phyloP scores from a whole-genome alignment of 345 rosid species.

The Pistacia atlantica region DNA sequence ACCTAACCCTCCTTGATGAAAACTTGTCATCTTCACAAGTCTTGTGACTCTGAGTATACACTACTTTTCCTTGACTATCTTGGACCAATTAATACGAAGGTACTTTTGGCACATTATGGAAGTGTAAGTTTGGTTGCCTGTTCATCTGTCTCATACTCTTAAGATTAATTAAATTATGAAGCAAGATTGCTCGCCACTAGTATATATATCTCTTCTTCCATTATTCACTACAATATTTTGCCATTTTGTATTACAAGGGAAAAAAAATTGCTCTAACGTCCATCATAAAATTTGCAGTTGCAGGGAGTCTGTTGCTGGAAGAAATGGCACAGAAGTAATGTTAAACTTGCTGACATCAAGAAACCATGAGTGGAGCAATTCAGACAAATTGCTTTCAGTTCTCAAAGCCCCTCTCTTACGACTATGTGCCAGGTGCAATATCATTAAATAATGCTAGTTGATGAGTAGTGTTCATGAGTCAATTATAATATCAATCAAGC shows the following conservation, averaged over 20 bases:
- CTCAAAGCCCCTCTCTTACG: slow-evolving; percentile 74
- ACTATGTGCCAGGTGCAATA: slow-evolving; percentile 72
- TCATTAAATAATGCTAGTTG: slow-evolving; percentile 1
- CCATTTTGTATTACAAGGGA: no score
- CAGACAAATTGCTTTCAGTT: slow-evolving; percentile 45
- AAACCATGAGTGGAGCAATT: slow-evolving; percentile 59
- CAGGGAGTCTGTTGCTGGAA: slow-evolving; percentile 55
- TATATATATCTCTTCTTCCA: no score
- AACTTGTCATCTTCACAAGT: no score
- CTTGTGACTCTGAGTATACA: background rate
- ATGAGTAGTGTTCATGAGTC: background rate
- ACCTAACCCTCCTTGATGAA: background rate
- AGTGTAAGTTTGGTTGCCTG: background rate
- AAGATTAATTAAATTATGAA: background rate
- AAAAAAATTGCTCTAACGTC: slow-evolving; percentile 9
- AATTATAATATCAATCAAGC: background rate
- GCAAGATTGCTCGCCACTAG: background rate
- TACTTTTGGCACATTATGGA: background rate
- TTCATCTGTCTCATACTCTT: background rate
- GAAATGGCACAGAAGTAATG: slow-evolving; percentile 74
- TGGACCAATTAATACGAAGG: background rate
- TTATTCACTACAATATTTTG: no score
- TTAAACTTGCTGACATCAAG: slow-evolving; percentile 50
- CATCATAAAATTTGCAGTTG: slow-evolving; percentile 1
- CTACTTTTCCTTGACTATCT: background rate